Evolutionary conservation across 306 rosid species (phyloP), one percentile per base, ranked within the genome.

Genomic region (Mucuna pruriens): DNA sequence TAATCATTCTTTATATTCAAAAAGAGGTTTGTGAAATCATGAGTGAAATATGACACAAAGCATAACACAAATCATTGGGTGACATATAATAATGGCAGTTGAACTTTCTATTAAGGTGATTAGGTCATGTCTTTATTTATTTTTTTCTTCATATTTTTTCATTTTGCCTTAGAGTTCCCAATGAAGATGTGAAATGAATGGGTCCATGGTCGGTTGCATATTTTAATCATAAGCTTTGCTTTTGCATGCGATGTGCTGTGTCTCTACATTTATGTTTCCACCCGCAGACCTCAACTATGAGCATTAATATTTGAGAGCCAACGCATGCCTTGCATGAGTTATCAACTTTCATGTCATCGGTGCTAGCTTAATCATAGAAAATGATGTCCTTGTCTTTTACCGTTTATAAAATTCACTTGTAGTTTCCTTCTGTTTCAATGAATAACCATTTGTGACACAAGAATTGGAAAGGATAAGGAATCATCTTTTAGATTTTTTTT

Each of bases 131-230:
- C 80, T n/a, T 68, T 23, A 62, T 51, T 36, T n/a, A 40, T 61
- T 78, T 65, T 2, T 65, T 70, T 36, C 16, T 15, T 64, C 33
- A n/a, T n/a, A n/a, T n/a, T 9, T 64, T 34, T 64, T 36, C 15
- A 38, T 66, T 83, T 44, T 71, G 39, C 77, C 55, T 63, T 6
- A 51, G 80, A 74, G 78, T 81, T 83, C 64, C 81, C 78, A 76
- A 77, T 75, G 82, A 86, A 81, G 88, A 91, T 82, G 85, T 77
- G 85, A 63, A 80, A 84, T 76, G 33, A 73, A 85, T 88, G 93
- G 91, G 92, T 71, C 90, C 90, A 82, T 64, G 91, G 90, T 89
- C 90, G 92, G 90, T 86, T 82, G 38, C 69, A 88, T 88, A 74
- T 77, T 87, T 46, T 70, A 83, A 80, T 88, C 73, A 76, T 52